Percentiles rank a stretch among this genome's conserved stretches.
Evolutionary conservation across 768 basidiomycete genomes (phyloP).

Genomic region (Lactarius evosmus): DNA sequence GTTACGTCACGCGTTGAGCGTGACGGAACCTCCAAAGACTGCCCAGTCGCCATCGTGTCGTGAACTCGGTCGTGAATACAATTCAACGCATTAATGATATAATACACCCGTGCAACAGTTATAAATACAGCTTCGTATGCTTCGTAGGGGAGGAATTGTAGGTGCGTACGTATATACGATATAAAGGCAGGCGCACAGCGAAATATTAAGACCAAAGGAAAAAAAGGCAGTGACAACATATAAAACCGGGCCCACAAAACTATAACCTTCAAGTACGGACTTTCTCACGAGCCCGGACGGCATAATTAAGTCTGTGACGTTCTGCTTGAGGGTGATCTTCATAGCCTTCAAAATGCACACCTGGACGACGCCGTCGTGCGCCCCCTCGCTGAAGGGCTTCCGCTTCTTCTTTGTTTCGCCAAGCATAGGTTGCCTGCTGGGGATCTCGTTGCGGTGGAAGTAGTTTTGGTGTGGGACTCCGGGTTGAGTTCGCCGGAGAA

Average conservation of each 20-base stretch:
- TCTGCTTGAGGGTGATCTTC: slow-evolving; percentile 32
- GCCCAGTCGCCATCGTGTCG: background rate
- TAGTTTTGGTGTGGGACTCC: slow-evolving; percentile 54
- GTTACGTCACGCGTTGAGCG: slow-evolving; percentile 19
- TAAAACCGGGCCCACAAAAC: slow-evolving; percentile 9
- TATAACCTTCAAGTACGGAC: slow-evolving; percentile 5
- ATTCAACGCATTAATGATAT: slow-evolving; percentile 19
- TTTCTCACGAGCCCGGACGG: slow-evolving; percentile 17
- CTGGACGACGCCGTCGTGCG: slow-evolving; percentile 34
- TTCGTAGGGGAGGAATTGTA: background rate
- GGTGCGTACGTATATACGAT: slow-evolving; percentile 19
- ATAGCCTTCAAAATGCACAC: slow-evolving; percentile 36
- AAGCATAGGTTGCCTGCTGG: slow-evolving; percentile 58
- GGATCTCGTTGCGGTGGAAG: slow-evolving; percentile 66
- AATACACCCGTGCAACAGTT: slow-evolving; percentile 20
- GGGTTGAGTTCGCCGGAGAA: slow-evolving; percentile 68
- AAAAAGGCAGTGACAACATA: background rate
- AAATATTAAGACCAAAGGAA: background rate
- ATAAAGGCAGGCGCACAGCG: slow-evolving; percentile 8
- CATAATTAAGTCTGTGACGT: slow-evolving; percentile 22
- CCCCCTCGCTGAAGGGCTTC: slow-evolving; percentile 40
- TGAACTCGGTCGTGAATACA: slow-evolving; percentile 15
- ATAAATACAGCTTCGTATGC: slow-evolving; percentile 21
- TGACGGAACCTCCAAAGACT: background rate
- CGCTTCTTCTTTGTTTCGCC: slow-evolving; percentile 64